Evolutionary conservation across 2,329 filamentous ascomycete genomes (phyloP), one percentile per base, ranked within the genome.

Genomic region (Penicillium vulpinum): DNA sequence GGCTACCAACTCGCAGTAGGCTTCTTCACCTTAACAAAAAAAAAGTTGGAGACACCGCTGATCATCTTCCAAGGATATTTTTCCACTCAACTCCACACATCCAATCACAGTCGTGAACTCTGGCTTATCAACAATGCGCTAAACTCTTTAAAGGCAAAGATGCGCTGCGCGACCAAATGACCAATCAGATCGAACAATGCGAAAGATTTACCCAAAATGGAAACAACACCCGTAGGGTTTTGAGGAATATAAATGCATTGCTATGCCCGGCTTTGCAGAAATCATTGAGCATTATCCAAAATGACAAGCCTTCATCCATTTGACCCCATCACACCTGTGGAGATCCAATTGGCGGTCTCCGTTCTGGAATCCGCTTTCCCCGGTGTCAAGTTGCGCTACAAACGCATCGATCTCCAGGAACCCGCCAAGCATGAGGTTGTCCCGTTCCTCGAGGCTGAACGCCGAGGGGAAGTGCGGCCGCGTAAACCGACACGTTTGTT

Each of bases 331-430:
- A 73, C 71, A 15, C 71, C 74, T 21, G 69, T 61, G 51, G 75
- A 77, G 55, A 76, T 77, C 57, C 68, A 70, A 56, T 56, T 77
- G 53, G 73, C 72, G n/a, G 73, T 73, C 18, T 71, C 71, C 52
- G 62, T 77, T 54, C 61, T 77, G 28, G 62, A 75, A 63, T 63
- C 68, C 2, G 63, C 73, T 22, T 76, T 76, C 48, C 72, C 73
- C 1, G 70, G 69, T 2, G 66, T 73, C 6, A 57, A 65, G 26
- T 60, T 80, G 29, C 73, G 77, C 6, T 86, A 85, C 79, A 90
- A 90, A 75, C 83, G 82, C 63, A 82, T 91, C 49, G 89, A 85
- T 22, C 77, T 89, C 4, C 81, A 87, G 50, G 86, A 89, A 66
- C 86, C 87, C 3, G 77, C 79, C 38, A 89, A 89, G 77, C 75